phyloP scores from a whole-genome alignment of 1,284 basidiomycete species.

The Phellopilus nigrolimitatus region DNA sequence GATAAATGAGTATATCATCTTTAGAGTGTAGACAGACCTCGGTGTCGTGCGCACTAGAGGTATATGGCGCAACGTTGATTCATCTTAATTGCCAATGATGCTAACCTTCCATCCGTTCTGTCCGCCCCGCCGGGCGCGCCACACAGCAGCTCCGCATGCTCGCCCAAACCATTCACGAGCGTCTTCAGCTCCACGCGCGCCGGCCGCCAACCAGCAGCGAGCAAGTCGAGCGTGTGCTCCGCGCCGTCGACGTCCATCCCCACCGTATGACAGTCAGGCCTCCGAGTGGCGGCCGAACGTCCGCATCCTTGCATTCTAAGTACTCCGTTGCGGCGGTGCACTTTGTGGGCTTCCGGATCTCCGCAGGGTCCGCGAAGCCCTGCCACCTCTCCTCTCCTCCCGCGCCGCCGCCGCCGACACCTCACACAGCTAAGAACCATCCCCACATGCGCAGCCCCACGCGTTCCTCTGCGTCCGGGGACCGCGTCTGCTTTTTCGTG shows the following conservation, averaged over 20 bases:
- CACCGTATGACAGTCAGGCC: slow-evolving; percentile 1
- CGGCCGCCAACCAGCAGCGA: too few relatives aligned
- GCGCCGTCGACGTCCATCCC: slow-evolving; percentile 19
- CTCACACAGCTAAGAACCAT: slow-evolving; percentile 72
- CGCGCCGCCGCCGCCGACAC: slow-evolving; percentile 34
- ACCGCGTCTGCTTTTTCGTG: slow-evolving; percentile 28
- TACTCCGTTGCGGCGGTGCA: slow-evolving; percentile 54
- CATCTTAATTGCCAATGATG: too few relatives aligned
- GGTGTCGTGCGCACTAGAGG: too few relatives aligned
- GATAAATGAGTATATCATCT: too few relatives aligned
- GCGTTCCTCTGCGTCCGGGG: slow-evolving; percentile 42
- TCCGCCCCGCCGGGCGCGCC: slow-evolving; percentile 26
- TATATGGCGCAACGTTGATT: too few relatives aligned
- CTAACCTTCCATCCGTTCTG: too few relatives aligned
- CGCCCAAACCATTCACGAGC: slow-evolving; percentile 41
- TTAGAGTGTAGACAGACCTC: too few relatives aligned
- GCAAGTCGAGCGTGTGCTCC: slow-evolving; percentile 34
- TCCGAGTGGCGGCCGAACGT: slow-evolving; percentile 6
- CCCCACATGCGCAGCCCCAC: slow-evolving; percentile 52
- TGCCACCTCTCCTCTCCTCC: slow-evolving; percentile 47
- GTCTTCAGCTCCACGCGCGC: too few relatives aligned
- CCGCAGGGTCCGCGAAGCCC: slow-evolving; percentile 60
- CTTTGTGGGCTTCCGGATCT: too few relatives aligned
- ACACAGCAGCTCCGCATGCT: slow-evolving; percentile 47
- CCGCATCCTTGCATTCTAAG: slow-evolving; percentile 33